phyloP scores from a whole-genome alignment of 2,329 filamentous ascomycete genomes.

The Decorospora gaudefroyi region DNA sequence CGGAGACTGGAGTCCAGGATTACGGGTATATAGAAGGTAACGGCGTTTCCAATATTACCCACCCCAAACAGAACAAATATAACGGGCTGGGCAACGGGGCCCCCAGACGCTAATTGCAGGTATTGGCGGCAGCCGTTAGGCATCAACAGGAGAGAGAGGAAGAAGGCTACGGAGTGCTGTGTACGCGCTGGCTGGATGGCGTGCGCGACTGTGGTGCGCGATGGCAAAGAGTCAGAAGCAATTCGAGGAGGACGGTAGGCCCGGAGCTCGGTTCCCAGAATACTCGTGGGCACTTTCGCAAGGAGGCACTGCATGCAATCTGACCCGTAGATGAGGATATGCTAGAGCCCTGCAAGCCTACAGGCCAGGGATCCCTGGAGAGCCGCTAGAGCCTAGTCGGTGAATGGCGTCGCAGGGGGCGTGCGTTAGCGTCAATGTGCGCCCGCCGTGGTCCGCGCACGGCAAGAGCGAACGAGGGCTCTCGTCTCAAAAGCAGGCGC shows the following conservation, averaged over 20 bases:
- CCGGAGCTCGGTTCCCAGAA: constrained; percentile 23
- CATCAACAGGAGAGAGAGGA: constrained; percentile 1
- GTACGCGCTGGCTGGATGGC: not conserved
- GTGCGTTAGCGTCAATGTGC: constrained; percentile 11
- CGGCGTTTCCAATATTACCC: constrained; percentile 15
- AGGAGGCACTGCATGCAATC: constrained; percentile 30
- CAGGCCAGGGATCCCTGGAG: constrained; percentile 29
- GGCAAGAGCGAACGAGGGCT: constrained; percentile 15
- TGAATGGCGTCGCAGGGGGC: constrained; percentile 27
- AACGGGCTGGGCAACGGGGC: constrained; percentile 11
- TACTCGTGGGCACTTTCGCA: constrained; percentile 24
- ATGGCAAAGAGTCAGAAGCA: constrained; percentile 14
- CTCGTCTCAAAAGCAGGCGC: constrained; percentile 27
- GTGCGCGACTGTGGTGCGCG: not conserved
- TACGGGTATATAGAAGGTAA: constrained; percentile 32
- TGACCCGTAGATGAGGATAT: constrained; percentile 38
- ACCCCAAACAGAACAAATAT: constrained; percentile 14
- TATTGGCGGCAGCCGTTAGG: constrained; percentile 5
- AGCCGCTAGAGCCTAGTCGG: constrained; percentile 16
- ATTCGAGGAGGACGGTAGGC: constrained; percentile 10
- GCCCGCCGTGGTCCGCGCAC: constrained; percentile 24
- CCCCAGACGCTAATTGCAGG: not conserved
- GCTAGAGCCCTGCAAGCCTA: too few species aligned
- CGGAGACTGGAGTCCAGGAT: constrained; percentile 22
- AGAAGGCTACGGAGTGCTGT: not conserved